Evolutionary conservation across 768 basidiomycete species (phyloP).

Genomic region (Podaxis sp.): DNA sequence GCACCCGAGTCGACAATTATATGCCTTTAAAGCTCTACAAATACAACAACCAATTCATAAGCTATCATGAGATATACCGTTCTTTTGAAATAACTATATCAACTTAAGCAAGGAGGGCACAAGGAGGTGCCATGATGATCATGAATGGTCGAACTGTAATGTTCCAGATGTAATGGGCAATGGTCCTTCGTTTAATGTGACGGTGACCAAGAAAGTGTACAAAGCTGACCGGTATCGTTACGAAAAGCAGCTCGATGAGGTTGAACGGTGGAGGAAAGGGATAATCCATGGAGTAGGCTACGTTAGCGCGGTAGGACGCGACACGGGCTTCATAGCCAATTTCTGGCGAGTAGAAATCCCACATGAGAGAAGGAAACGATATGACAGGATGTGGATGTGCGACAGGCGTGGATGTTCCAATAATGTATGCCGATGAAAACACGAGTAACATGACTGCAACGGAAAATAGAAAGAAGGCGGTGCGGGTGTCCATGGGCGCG

Average conservation of each 20-base stretch:
- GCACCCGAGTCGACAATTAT: background rate
- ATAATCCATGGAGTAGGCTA: slow-evolving; percentile 35
- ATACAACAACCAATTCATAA: background rate
- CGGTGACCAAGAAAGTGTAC: background rate
- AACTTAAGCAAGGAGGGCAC: background rate
- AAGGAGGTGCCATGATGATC: background rate
- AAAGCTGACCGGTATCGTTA: slow-evolving; percentile 2
- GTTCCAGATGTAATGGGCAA: slow-evolving; percentile 6
- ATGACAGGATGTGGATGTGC: slow-evolving; percentile 11
- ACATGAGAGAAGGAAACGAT: slow-evolving; percentile 22
- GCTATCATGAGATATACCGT: background rate
- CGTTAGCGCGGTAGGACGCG: slow-evolving; percentile 35
- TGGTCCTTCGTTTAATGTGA: background rate
- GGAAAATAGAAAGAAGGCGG: slow-evolving; percentile 40
- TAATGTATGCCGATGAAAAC: slow-evolving; percentile 31
- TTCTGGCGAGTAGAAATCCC: slow-evolving; percentile 49
- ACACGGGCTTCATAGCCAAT: slow-evolving; percentile 47
- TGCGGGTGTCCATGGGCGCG: slow-evolving; percentile 50
- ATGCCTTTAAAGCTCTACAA: background rate
- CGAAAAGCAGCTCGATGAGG: slow-evolving; percentile 27
- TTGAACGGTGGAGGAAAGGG: slow-evolving; percentile 56
- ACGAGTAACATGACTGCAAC: slow-evolving; percentile 32
- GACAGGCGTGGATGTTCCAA: slow-evolving; percentile 30
- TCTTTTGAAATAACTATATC: background rate
- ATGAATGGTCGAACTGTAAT: slow-evolving; percentile 13